Evolutionary conservation across 805 yeast genomes (phyloP).

Genomic region (Wickerhamomyces tratensis): DNA sequence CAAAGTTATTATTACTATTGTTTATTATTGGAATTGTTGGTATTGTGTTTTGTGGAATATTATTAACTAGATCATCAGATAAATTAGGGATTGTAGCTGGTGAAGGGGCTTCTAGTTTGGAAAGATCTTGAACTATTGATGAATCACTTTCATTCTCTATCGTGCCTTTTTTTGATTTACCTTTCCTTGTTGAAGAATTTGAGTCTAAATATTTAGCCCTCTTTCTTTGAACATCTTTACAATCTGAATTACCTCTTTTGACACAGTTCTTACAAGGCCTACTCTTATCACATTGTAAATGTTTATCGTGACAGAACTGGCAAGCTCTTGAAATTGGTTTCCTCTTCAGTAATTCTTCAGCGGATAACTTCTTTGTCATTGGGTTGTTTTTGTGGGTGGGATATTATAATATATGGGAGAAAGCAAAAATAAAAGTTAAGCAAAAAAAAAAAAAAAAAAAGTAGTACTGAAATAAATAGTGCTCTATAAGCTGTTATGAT

Average conservation of each 20-base stretch:
- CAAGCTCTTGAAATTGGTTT: conserved; percentile 66
- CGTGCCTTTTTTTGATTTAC: not conserved
- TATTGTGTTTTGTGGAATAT: too few species aligned
- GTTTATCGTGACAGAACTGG: conserved; percentile 62
- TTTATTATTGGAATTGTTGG: too few species aligned
- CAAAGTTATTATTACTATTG: too few species aligned
- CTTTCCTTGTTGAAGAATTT: conserved; percentile 1
- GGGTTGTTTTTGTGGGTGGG: not conserved
- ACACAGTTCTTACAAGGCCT: conserved; percentile 68
- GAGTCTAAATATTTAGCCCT: conserved; percentile 23
- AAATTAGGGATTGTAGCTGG: not conserved
- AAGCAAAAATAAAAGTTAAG: too few species aligned
- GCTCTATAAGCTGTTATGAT: too few species aligned
- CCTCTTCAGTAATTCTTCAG: conserved; percentile 41
- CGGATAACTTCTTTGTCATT: conserved; percentile 57
- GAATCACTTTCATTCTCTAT: not conserved
- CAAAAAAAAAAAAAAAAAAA: too few species aligned
- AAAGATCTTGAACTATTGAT: not conserved
- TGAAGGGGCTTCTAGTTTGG: not conserved
- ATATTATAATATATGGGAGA: too few species aligned
- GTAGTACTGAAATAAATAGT: too few species aligned
- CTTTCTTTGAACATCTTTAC: conserved; percentile 52
- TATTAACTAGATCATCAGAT: not conserved
- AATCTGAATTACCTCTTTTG: conserved; percentile 49
- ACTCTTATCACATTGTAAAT: conserved; percentile 55